A percentile compares a stretch with the other conserved stretches of the same genome.
phyloP scores from a whole-genome alignment of 1,284 basidiomycete species.

The Thelephora terrestris region DNA sequence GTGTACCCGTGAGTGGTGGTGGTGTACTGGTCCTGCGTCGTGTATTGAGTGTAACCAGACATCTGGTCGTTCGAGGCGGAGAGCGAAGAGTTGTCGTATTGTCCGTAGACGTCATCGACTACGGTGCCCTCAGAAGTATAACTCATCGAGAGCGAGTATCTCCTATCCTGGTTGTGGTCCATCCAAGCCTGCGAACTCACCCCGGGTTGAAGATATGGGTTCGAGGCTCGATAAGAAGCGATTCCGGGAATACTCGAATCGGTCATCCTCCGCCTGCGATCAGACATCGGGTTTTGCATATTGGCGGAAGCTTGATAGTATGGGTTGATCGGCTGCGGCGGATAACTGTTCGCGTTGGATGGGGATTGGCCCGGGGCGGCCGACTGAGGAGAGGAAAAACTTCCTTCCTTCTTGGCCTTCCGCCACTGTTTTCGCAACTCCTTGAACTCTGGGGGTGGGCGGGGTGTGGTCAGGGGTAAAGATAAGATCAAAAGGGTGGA shows the following conservation, averaged over 20 bases:
- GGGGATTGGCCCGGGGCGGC: conserved; percentile 11
- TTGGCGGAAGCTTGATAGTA: neutral
- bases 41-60: conserved; percentile 1
- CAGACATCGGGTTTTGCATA: conserved; percentile 5
- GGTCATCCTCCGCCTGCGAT: conserved; percentile 1
- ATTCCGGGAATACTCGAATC: neutral
- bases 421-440: conserved; percentile 95
- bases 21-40: conserved; percentile 4
- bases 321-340: neutral
- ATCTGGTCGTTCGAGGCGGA: neutral
- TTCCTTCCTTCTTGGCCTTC: conserved; percentile 76
- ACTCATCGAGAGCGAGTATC: neutral
- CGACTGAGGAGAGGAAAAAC: conserved; percentile 23
- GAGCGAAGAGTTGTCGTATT: neutral
- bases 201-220: neutral
- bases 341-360: neutral
- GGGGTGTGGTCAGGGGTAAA: conserved; percentile 9
- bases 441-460: conserved; percentile 73
- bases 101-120: neutral
- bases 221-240: neutral
- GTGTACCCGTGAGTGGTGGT: conserved; percentile 5
- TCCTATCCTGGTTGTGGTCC: neutral
- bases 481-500: conserved; percentile 1
- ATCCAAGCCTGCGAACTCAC: too few species aligned
- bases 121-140: neutral